Evolutionary conservation across 257 asterid genomes (phyloP), one percentile per base, ranked within the genome.

Genomic region (Osmanthus fragrans): DNA sequence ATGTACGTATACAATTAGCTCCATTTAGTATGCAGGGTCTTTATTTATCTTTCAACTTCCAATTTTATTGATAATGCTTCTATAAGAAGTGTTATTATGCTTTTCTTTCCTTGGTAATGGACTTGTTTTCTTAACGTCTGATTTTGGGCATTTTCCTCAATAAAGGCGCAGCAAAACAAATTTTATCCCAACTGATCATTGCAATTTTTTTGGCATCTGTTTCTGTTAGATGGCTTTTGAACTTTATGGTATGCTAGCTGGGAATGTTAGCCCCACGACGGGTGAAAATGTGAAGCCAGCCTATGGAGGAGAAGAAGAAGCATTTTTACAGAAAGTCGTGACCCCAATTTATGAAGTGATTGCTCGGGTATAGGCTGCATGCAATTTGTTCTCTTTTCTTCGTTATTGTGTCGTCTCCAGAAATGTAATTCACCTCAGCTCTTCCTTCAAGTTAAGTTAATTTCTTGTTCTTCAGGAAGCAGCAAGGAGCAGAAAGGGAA

Each of bases 211-310:
- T 18, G 65, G 76, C 25, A 70, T 51, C 54, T 77, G 29, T 74
- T 56, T 73, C 70, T 83, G 73, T 67, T 83, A 95, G 98, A 93
- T 93, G 97, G 99, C 99, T 45, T 95, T 95, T 86, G 98, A 95
- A 81, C 97, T 93, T 70, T 96, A 93, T 84, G 98, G 99, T 40
- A 89, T 96, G 98, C 98, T 96, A 65, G 97, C 98, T 77, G 98
- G 98, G 82, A 96, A 93, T 88, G 99, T 96, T 70, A 96, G 99
- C 82, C 94, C 97, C 56, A 92, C 85, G 94, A 96, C 98, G 6
- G 99, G 99, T 11, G 99, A 96, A 87, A 90, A 96, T 87, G 96
- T 96, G 81, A 96, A 96, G 89, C 99, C 98, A 68, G 98, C 99
- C 64, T 96, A 96, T 84, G 99, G 99, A 79, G 99, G 98, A 78